Evolutionary conservation across 768 basidiomycete genomes (phyloP), one percentile per base, ranked within the genome.

Genomic region (Tylopilus plumbeoviolaceoides): DNA sequence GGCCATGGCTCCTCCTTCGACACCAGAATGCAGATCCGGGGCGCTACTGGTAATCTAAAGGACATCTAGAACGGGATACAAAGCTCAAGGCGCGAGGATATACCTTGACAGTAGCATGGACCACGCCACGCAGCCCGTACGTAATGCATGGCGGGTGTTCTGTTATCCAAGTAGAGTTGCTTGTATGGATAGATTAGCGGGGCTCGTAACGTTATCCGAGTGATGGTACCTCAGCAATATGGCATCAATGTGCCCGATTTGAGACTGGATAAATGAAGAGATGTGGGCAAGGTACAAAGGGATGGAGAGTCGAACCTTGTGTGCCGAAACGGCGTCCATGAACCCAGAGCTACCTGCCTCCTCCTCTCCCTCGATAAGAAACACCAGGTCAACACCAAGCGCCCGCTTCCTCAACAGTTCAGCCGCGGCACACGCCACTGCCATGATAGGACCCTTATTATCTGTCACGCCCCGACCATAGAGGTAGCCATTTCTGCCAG

Each of bases 81-180:
- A 7, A 1, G n/a, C 9, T 7, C 12, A 31, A 45, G 17, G 5
- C 4, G n/a, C 3, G 36, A 17, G 7, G 21, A 44, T 69, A 42
- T 42, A 87, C 89, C 75, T 87, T 81, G 7, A 97, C 70, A 31
- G 82, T 80, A 47, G 90, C 92, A 63, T 95, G 94, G 1, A 98
- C 83, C 4, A 99, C 95, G 0, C 97, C 97, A 43, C 97, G 81
- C 51, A 98, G 73, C 4, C 97, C 97, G 66, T 95, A 97, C 0
- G 95, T 97, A 47, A 98, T 86, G 63, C 95, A 98, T 0, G 97
- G 95, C 7, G 83, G 81, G 57, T 88, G 83, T 60, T 97, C 91
- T 12, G 87, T 87, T 58, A 98, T 92, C 95, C 95, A 99, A 10
- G 91, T 95, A 20, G 95, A 98, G 65, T 99, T 98, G 59, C 90